Conservation (phyloP, 2,329 filamentous ascomycete genomes). For the Fusarium pseudograminearum region DNA sequence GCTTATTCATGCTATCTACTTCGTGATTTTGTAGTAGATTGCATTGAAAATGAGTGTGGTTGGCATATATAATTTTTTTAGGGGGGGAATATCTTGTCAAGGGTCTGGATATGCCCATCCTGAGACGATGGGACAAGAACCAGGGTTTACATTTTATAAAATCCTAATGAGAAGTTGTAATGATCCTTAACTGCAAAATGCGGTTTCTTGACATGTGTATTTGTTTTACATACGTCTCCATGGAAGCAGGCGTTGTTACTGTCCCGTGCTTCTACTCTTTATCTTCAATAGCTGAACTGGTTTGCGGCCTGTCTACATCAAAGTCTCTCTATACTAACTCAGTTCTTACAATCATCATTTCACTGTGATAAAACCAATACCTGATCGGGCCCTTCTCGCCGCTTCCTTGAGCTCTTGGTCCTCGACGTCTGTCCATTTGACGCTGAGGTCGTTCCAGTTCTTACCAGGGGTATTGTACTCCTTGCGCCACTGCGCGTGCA, state of each 20-base stretch:
- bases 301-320: background rate
- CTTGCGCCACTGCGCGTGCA: slow-evolving; percentile 70
- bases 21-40: slow-evolving; percentile 10
- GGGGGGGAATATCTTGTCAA: background rate
- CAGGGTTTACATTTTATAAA: slow-evolving; percentile 15
- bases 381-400: slow-evolving; percentile 67
- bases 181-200: slow-evolving; percentile 30
- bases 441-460: slow-evolving; percentile 75
- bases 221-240: background rate
- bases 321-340: background rate
- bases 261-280: background rate
- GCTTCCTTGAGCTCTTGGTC: slow-evolving; percentile 72
- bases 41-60: slow-evolving; percentile 13
- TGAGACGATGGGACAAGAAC: slow-evolving; percentile 9
- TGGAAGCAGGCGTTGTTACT: background rate
- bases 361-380: slow-evolving; percentile 73
- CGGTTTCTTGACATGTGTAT: slow-evolving; percentile 1
- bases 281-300: background rate
- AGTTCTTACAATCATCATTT: slow-evolving; percentile 58
- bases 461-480: slow-evolving; percentile 73
- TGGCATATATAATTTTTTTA: slow-evolving; percentile 33
- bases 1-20: slow-evolving; percentile 18
- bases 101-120: slow-evolving; percentile 14
- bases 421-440: slow-evolving; percentile 76
- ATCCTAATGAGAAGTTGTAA: slow-evolving; percentile 42